Evolutionary conservation across 1,284 basidiomycete species (phyloP).

Genomic region (Cutaneotrichosporon mucoides): DNA sequence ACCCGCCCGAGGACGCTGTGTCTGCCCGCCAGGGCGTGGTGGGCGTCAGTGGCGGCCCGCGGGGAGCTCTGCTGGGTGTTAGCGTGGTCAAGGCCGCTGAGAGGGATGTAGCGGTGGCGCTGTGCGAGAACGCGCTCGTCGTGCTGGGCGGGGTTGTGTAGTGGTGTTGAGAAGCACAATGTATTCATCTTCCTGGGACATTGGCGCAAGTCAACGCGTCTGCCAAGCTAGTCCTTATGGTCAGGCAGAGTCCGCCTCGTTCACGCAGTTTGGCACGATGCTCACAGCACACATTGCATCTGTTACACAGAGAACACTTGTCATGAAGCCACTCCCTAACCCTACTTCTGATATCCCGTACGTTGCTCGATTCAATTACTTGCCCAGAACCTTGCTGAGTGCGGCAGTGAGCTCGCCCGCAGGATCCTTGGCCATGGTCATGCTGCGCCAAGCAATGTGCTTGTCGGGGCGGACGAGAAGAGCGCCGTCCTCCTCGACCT

Average conservation of each 20-base stretch:
- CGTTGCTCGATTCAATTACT: background rate
- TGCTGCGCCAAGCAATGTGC: constrained; percentile 17
- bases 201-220: too few species aligned
- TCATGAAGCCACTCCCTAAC: too few species aligned
- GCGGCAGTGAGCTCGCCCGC: constrained; percentile 5
- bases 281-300: too few species aligned
- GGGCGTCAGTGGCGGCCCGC: constrained; percentile 59
- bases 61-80: constrained; percentile 75
- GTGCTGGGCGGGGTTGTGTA: constrained; percentile 55
- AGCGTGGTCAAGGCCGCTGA: background rate
- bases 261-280: too few species aligned
- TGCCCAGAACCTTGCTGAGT: constrained; percentile 7
- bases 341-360: too few species aligned
- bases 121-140: constrained; percentile 73
- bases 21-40: constrained; percentile 75
- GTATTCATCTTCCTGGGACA: too few species aligned
- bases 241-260: too few species aligned
- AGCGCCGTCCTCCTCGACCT: constrained; percentile 16
- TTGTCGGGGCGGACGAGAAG: constrained; percentile 18
- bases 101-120: constrained; percentile 57
- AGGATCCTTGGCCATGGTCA: constrained; percentile 5
- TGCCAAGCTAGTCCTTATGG: too few species aligned
- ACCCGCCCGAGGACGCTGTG: constrained; percentile 48
- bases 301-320: too few species aligned
- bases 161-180: background rate